A percentile compares a stretch with the other conserved stretches of the same genome.
phyloP scores from a whole-genome alignment of 352 stramenopile species.

The Pythium vanterpoolii region DNA sequence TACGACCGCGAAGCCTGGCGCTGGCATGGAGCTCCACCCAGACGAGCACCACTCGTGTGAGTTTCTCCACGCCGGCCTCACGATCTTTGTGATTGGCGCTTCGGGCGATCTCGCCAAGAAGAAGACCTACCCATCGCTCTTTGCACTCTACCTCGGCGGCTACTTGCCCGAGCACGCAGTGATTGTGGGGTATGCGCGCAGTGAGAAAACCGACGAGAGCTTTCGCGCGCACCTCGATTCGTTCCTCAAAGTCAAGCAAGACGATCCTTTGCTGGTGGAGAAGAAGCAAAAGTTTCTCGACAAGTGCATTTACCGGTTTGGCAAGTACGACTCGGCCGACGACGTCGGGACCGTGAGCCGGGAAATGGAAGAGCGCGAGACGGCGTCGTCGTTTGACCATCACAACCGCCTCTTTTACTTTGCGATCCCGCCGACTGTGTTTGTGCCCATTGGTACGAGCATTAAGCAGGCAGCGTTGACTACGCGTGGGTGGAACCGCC shows the following conservation, averaged over 20 bases:
- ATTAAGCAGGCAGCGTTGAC: slow-evolving; percentile 91
- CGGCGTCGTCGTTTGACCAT: slow-evolving; percentile 43
- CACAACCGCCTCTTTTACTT: slow-evolving; percentile 95
- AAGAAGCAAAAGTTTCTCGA: slow-evolving; percentile 70
- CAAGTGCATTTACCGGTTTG: slow-evolving; percentile 75
- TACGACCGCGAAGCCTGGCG: background rate
- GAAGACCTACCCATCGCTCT: slow-evolving; percentile 92
- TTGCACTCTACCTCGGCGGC: slow-evolving; percentile 73
- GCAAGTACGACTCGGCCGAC: slow-evolving; percentile 83
- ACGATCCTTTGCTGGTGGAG: slow-evolving; percentile 25
- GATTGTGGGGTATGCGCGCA: slow-evolving; percentile 86
- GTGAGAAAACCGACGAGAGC: slow-evolving; percentile 72
- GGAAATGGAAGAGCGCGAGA: slow-evolving; percentile 66
- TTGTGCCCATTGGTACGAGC: slow-evolving; percentile 90
- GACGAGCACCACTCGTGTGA: slow-evolving; percentile 64
- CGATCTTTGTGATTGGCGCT: slow-evolving; percentile 84
- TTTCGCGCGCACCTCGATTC: slow-evolving; percentile 78
- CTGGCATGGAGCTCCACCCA: slow-evolving; percentile 27
- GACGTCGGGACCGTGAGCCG: slow-evolving; percentile 68
- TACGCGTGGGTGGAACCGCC: slow-evolving; percentile 90
- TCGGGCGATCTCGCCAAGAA: slow-evolving; percentile 89
- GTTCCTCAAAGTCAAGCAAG: slow-evolving; percentile 62
- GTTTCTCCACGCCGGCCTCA: slow-evolving; percentile 67
- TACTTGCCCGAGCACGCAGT: slow-evolving; percentile 82
- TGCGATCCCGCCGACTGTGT: slow-evolving; percentile 95